Percentiles rank a stretch among this genome's conserved stretches.
These are phyloP conservation scores for Ascochyta koolunga DNA, from an alignment of 2,329 filamentous ascomycete species.

Conservation along the genomic window DNA sequence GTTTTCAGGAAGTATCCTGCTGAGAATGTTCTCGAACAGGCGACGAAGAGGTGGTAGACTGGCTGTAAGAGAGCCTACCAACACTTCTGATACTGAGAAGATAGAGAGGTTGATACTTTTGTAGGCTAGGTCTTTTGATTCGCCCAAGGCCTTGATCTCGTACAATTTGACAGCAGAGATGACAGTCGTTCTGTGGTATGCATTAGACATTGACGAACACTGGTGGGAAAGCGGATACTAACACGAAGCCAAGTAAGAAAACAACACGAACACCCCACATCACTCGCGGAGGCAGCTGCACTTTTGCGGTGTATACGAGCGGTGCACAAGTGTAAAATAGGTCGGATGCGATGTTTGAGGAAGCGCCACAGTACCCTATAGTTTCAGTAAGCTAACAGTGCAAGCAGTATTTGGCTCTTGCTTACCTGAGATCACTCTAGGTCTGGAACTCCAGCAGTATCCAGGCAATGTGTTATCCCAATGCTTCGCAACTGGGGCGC, in stretches of 20 bases:
- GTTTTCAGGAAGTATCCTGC: conserved; percentile 8
- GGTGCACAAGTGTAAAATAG: conserved; percentile 16
- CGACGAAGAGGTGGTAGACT: conserved; percentile 19
- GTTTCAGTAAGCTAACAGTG: neutral
- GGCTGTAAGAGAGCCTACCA: conserved; percentile 10
- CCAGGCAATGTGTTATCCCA: conserved; percentile 8
- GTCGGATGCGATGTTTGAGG: conserved; percentile 15
- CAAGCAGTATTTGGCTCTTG: no score
- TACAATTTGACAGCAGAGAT: conserved; percentile 19
- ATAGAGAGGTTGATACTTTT: conserved; percentile 11
- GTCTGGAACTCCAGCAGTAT: conserved; percentile 8
- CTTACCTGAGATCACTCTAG: conserved; percentile 6
- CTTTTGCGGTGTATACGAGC: conserved; percentile 7
- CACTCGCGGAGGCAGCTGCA: conserved; percentile 8
- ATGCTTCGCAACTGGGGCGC: conserved; percentile 5
- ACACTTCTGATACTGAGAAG: conserved; percentile 13
- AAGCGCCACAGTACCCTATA: conserved; percentile 3
- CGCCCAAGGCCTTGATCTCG: conserved; percentile 9
- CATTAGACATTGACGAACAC: neutral
- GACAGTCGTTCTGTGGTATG: conserved; percentile 6
- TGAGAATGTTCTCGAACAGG: conserved; percentile 12
- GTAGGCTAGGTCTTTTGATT: conserved; percentile 7
- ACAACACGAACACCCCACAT: conserved; percentile 16
- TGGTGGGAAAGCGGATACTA: neutral
- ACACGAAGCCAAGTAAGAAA: conserved; percentile 17